Evolutionary conservation across 805 yeast species (phyloP).

Genomic region (Starmerella etchellsii): DNA sequence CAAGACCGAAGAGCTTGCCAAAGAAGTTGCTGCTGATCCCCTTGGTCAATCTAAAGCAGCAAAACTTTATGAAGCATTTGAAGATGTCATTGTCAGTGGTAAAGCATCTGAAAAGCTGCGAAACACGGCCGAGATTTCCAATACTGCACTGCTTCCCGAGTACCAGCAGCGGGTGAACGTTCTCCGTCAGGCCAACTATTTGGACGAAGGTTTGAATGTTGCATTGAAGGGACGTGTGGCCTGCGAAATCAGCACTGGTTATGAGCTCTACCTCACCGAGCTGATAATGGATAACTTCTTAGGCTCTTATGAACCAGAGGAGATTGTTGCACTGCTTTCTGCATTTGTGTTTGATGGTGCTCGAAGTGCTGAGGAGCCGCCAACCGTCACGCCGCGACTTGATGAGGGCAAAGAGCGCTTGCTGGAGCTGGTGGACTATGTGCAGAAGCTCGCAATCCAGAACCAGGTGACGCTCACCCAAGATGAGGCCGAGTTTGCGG

Average conservation of each 20-base stretch:
- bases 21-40: too few species aligned
- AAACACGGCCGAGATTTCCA: conserved; percentile 66
- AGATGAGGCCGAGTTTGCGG: conserved; percentile 77
- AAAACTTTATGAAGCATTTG: background rate
- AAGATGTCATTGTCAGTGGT: background rate
- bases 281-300: conserved; percentile 79
- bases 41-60: too few species aligned
- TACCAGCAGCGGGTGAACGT: conserved; percentile 81
- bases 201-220: conserved; percentile 64
- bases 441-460: conserved; percentile 47
- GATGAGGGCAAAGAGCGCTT: conserved; percentile 51
- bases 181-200: conserved; percentile 61
- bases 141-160: conserved; percentile 80
- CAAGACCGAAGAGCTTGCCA: background rate
- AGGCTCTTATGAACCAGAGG: conserved; percentile 89
- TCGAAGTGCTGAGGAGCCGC: conserved; percentile 46
- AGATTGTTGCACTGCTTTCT: conserved; percentile 86
- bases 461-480: conserved; percentile 64
- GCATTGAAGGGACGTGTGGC: conserved; percentile 34
- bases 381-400: conserved; percentile 69
- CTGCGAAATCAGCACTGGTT: conserved; percentile 54
- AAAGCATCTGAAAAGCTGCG: conserved; percentile 1
- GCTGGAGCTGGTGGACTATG: conserved; percentile 50
- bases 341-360: conserved; percentile 89
- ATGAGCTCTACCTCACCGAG: conserved; percentile 90